Evolutionary conservation across 2,329 filamentous ascomycete species (phyloP), one percentile per base, ranked within the genome.

Genomic region (Colletotrichum spaethianum): DNA sequence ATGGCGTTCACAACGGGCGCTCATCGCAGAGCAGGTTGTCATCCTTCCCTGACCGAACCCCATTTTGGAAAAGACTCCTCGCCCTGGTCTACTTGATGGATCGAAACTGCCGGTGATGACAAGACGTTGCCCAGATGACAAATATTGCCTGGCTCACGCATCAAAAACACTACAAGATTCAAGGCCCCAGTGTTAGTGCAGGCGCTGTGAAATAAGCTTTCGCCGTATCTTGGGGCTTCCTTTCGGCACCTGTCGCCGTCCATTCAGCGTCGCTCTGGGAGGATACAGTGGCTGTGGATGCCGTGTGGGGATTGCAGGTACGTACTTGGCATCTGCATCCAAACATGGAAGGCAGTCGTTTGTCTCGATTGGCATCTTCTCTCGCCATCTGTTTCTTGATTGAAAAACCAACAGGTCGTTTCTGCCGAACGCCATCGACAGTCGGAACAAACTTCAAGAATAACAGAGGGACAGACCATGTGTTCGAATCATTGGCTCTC

Each of bases 401-500:
- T 14, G 26, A 12, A 12, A 53, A 53, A 23, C 23, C 48, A 52
- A 33, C 18, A 4, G 20, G 26, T 53, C 20, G 33, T 20, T 20
- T 12, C 50, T 14, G 26, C 5, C 18, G 23, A 23, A 28, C 8
- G 3, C 20, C 14, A 11, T 11, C 16, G 40, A 23, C 18, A 31
- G 2, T n/a, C 2, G 4, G 7, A 2, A 65, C 7, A 36, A 46
- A 23, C 26, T 9, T 20, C 28, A 20, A 16, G 12, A 33, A 16
- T 18, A n/a, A 26, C 28, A 48, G 3, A 8, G 2, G 4, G 20
- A 23, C 12, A 18, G 4, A 16, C 55, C 62, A 70, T 70, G 62
- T 70, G 62, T 28, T 33, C 16, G 18, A 61, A 70, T 31, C 55
- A 46, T 60, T 70, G 62, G 67, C 38, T 66, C n/a, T 46, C 38